Percentiles rank a stretch among this genome's conserved stretches.
Conservation (phyloP, 768 basidiomycete genomes). For the Hortiboletus flavorubellus region DNA sequence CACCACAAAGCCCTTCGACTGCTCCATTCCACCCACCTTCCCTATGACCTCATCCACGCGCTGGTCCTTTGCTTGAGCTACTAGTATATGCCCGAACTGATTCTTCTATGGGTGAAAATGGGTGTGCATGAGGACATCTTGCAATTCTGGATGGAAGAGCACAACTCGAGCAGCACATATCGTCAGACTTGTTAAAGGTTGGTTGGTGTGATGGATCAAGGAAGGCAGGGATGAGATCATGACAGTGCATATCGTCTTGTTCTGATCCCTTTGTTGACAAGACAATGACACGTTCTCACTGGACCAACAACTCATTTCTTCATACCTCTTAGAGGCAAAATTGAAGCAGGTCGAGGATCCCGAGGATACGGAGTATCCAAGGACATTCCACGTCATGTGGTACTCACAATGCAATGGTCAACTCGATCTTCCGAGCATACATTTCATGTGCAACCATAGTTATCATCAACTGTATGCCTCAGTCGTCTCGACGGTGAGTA, state of each 20-base stretch:
- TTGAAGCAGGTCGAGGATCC: slow-evolving; percentile 80
- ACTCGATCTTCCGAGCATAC: slow-evolving; percentile 88
- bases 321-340: slow-evolving; percentile 89
- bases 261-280: background rate
- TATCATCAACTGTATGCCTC: slow-evolving; percentile 76
- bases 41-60: slow-evolving; percentile 89
- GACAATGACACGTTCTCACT: slow-evolving; percentile 28
- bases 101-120: slow-evolving; percentile 88
- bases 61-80: slow-evolving; percentile 90
- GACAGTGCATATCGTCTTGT: slow-evolving; percentile 50
- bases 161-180: slow-evolving; percentile 25
- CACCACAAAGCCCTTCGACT: slow-evolving; percentile 68
- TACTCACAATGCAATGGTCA: slow-evolving; percentile 88
- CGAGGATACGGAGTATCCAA: slow-evolving; percentile 71
- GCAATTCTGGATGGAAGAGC: slow-evolving; percentile 86
- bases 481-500: background rate
- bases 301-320: slow-evolving; percentile 85
- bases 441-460: slow-evolving; percentile 98
- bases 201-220: slow-evolving; percentile 78
- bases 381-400: slow-evolving; percentile 91
- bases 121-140: slow-evolving; percentile 97
- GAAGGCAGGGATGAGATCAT: slow-evolving; percentile 74
- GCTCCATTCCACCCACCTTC: slow-evolving; percentile 55
- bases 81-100: slow-evolving; percentile 78
- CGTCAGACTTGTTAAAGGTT: slow-evolving; percentile 88